Percentiles rank a stretch among this genome's conserved stretches.
Evolutionary conservation across 1,284 basidiomycete species (phyloP).

Genomic region (Porogramme epimiltina): DNA sequence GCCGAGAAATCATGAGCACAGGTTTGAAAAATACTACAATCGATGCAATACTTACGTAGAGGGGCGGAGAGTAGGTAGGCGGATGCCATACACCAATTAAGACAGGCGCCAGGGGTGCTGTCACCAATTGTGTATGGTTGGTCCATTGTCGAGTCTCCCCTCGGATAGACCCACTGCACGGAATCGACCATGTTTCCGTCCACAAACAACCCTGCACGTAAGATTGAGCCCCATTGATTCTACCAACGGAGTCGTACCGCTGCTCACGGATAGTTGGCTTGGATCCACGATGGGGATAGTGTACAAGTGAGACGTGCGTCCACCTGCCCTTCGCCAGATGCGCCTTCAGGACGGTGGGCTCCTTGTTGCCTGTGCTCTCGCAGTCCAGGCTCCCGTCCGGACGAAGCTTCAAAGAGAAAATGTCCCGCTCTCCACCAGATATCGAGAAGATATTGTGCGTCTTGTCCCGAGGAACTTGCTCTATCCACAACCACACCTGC

Average conservation of each 20-base stretch:
- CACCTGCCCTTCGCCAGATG: slow-evolving; percentile 56
- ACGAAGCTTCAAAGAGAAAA: slow-evolving; percentile 50
- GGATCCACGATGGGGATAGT: slow-evolving; percentile 56
- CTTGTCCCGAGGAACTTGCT: slow-evolving; percentile 47
- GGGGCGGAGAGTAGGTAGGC: slow-evolving; percentile 62
- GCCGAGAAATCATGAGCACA: neutral
- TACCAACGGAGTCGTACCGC: neutral
- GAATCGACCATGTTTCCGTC: slow-evolving; percentile 69
- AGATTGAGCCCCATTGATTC: slow-evolving; percentile 1
- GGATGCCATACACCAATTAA: slow-evolving; percentile 74
- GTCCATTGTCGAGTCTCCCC: slow-evolving; percentile 40
- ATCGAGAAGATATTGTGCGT: slow-evolving; percentile 50
- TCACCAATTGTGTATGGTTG: slow-evolving; percentile 59
- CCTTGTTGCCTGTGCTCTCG: slow-evolving; percentile 42
- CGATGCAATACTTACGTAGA: slow-evolving; percentile 45
- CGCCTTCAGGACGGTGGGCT: slow-evolving; percentile 45
- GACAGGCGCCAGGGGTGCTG: slow-evolving; percentile 36
- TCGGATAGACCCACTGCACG: slow-evolving; percentile 63
- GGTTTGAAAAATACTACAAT: neutral
- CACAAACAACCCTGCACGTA: slow-evolving; percentile 62
- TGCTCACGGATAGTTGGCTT: slow-evolving; percentile 65
- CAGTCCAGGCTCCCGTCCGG: slow-evolving; percentile 60
- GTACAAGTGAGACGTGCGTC: slow-evolving; percentile 68
- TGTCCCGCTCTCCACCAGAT: slow-evolving; percentile 35
- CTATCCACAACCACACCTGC: slow-evolving; percentile 73